phyloP scores from a whole-genome alignment of 1,284 basidiomycete species.

The Leccinum fuscescens region DNA sequence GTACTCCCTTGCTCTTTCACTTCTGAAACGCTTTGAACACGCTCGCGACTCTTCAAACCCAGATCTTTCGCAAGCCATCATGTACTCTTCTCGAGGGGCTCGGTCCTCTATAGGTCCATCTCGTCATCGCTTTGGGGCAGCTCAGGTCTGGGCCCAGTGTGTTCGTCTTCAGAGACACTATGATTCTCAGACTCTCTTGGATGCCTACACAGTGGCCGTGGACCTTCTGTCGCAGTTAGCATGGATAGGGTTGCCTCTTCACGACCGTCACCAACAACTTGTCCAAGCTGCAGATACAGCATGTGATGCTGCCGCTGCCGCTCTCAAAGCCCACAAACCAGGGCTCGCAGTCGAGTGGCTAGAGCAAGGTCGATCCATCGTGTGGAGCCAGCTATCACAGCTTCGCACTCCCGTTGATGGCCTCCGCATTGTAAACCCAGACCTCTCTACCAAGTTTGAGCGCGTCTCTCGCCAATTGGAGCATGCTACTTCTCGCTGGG shows the following conservation, averaged over 20 bases:
- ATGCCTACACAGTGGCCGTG: neutral
- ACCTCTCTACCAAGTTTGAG: neutral
- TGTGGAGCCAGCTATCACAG: neutral
- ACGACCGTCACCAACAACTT: neutral
- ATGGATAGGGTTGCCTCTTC: neutral
- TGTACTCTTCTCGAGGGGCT: neutral
- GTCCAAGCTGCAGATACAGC: neutral
- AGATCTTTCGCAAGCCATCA: neutral
- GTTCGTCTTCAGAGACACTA: neutral
- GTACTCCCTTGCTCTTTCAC: neutral
- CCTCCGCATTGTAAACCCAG: neutral
- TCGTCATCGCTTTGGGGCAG: neutral
- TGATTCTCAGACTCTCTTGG: neutral
- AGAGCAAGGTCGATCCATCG: neutral
- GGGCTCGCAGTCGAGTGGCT: neutral
- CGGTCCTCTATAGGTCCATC: neutral
- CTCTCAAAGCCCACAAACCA: neutral
- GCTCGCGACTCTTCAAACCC: neutral
- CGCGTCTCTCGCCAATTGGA: neutral
- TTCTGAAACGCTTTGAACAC: neutral
- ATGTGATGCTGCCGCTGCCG: neutral
- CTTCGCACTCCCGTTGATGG: conserved; percentile 2
- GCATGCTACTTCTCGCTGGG: neutral
- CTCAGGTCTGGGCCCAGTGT: neutral
- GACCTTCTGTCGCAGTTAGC: neutral